Evolutionary conservation across 257 asterid genomes (phyloP).

Genomic region (Hygrophila difformis): DNA sequence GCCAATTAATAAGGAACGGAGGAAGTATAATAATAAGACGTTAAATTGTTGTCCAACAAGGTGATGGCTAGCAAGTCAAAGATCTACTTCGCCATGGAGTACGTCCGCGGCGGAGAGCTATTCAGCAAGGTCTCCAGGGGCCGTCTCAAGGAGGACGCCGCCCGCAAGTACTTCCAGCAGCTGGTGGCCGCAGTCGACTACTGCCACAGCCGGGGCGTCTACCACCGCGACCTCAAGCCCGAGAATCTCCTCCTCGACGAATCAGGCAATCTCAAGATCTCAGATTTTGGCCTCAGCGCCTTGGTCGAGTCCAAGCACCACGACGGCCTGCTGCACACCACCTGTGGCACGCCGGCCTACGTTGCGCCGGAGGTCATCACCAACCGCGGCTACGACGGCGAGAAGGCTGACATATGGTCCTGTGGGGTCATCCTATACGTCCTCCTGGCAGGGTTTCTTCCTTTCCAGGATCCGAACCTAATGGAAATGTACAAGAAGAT

Average conservation of each 20-base stretch:
- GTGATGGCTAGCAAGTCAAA: slow-evolving; percentile 78
- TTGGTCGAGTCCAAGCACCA: slow-evolving; percentile 53
- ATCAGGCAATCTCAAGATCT: slow-evolving; percentile 52
- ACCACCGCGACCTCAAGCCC: slow-evolving; percentile 87
- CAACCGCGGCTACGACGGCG: slow-evolving; percentile 74
- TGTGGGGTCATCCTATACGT: slow-evolving; percentile 84
- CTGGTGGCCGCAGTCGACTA: slow-evolving; percentile 76
- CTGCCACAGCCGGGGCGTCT: slow-evolving; percentile 85
- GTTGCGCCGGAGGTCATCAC: slow-evolving; percentile 91
- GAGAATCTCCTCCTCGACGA: slow-evolving; percentile 87
- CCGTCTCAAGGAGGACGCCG: slow-evolving; percentile 70
- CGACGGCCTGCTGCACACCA: slow-evolving; percentile 86
- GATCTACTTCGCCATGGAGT: slow-evolving; percentile 81
- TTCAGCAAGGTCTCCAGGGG: slow-evolving; percentile 80
- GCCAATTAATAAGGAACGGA: too few relatives aligned
- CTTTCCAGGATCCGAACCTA: slow-evolving; percentile 68
- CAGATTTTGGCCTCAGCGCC: slow-evolving; percentile 90
- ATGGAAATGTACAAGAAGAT: slow-evolving; percentile 78
- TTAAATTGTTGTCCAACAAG: too few relatives aligned
- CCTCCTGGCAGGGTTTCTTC: slow-evolving; percentile 73
- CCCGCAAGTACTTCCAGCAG: slow-evolving; percentile 71
- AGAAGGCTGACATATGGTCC: slow-evolving; percentile 87
- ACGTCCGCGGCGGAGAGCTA: slow-evolving; percentile 76
- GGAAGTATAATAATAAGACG: too few relatives aligned
- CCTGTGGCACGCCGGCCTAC: slow-evolving; percentile 93